Evolutionary conservation across 163 green algal species (phyloP).

Genomic region (Scenedesmus sp.): DNA sequence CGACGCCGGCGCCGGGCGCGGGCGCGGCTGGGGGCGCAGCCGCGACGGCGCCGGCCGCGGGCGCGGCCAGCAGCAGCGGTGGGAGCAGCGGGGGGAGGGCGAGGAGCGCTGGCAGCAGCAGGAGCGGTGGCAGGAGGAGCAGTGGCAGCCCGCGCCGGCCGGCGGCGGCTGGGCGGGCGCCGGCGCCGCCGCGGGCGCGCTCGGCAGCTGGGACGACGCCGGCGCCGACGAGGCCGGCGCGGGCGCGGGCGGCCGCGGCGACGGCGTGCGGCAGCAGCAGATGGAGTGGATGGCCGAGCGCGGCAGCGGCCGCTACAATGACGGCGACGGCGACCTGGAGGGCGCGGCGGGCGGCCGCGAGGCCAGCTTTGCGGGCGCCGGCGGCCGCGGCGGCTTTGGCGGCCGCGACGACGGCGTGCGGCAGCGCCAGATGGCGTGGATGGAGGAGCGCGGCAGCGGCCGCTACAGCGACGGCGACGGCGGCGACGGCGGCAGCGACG

Average conservation of each 20-base stretch:
- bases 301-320: neutral
- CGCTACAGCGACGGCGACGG: neutral
- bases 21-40: neutral
- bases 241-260: neutral
- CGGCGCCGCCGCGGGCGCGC: neutral
- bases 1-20: neutral
- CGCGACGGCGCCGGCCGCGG: neutral
- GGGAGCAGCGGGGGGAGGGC: neutral
- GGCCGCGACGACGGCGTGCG: neutral
- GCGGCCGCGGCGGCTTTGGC: neutral
- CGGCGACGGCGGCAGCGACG: neutral
- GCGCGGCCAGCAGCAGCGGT: neutral
- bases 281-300: neutral
- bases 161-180: neutral
- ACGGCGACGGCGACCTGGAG: slow-evolving; percentile 7
- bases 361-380: neutral
- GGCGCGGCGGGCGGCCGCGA: neutral
- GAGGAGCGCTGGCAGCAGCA: neutral
- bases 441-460: slow-evolving; percentile 2
- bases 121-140: slow-evolving; percentile 7
- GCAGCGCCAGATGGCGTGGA: slow-evolving; percentile 15
- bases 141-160: neutral
- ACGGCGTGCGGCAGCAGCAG: neutral
- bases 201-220: neutral
- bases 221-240: neutral